phyloP scores from a whole-genome alignment of 2,329 filamentous ascomycete genomes.

The Xylariaceae sp. region DNA sequence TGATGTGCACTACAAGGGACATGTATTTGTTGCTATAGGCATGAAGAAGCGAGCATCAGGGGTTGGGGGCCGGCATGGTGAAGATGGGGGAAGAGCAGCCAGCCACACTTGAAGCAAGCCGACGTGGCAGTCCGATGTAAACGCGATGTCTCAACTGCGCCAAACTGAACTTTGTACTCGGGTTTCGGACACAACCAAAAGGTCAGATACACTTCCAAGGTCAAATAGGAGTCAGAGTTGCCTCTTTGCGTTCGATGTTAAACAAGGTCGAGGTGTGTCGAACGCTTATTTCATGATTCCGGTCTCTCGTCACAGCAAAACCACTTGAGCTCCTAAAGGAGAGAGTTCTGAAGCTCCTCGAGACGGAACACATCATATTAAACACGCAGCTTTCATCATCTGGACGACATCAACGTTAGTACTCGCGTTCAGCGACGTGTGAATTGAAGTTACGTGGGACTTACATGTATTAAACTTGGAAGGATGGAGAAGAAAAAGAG shows the following conservation, averaged over 20 bases:
- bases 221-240: slow-evolving; percentile 76
- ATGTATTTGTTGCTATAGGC: too few species aligned
- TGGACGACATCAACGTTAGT: slow-evolving; percentile 41
- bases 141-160: too few species aligned
- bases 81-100: too few species aligned
- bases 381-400: slow-evolving; percentile 99
- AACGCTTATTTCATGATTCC: slow-evolving; percentile 96
- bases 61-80: too few species aligned
- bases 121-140: too few species aligned
- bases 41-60: too few species aligned
- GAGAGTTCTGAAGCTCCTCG: slow-evolving; percentile 74
- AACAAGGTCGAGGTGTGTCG: slow-evolving; percentile 98
- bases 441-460: slow-evolving; percentile 36
- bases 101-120: too few species aligned
- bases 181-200: too few species aligned
- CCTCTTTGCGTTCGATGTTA: slow-evolving; percentile 93
- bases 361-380: slow-evolving; percentile 75
- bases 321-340: slow-evolving; percentile 91
- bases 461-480: slow-evolving; percentile 98
- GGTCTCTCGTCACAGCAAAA: slow-evolving; percentile 60
- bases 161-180: too few species aligned
- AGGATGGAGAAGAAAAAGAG: slow-evolving; percentile 75
- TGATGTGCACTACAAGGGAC: too few species aligned
- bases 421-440: slow-evolving; percentile 6
- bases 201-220: slow-evolving; percentile 19